Evolutionary conservation across 148 eudicot species (phyloP), one percentile per base, ranked within the genome.

Genomic region (Polygonum maritimum): DNA sequence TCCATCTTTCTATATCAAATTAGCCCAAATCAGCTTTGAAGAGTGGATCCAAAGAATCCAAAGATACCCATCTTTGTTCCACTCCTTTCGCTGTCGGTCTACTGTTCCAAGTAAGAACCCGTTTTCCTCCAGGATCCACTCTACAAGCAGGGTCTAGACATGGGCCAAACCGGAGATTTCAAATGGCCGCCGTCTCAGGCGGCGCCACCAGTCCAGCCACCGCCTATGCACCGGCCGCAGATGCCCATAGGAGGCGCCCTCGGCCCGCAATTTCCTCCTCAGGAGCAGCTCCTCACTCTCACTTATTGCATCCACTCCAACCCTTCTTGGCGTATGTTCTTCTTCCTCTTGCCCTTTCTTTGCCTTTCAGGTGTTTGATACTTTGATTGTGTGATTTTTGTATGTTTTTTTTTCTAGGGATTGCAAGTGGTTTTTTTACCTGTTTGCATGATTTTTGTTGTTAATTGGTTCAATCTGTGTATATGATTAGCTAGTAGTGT

Each of bases 291-390:
- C 33, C 80, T 76, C 13, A 87, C 81, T 82, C 97, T 94, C 35
- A 84, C 90, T 40, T 94, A 89, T 74, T 94, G 98, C 97, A 94
- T 94, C 88, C 96, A 92, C 74, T 94, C 98, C 3, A 94, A 94
- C 76, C 98, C 98, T 55, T 90, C 94, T 73, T 89, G 89, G 96
- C 87, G 98, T 94, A 45, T 78, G 95, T 89, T 33, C 14, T 74
- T 78, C 3, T 22, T 47, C 47, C 75, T 75, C 48, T 65, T 39
- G 51, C 14, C 69, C 1, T 78, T 0, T 36, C 3, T 48, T n/a
- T 11, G 73, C n/a, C 48, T 31, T 33, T 0, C 1, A 13, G 22
- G 22, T 39, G 19, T 11, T 10, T 14, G 74, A 40, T 71, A 7
- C 3, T 5, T 35, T 45, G 18, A n/a, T 15, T 51, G 55, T 54